Evolutionary conservation across 495 filamentous ascomycete species (phyloP).

Genomic region (Collariella sp.): DNA sequence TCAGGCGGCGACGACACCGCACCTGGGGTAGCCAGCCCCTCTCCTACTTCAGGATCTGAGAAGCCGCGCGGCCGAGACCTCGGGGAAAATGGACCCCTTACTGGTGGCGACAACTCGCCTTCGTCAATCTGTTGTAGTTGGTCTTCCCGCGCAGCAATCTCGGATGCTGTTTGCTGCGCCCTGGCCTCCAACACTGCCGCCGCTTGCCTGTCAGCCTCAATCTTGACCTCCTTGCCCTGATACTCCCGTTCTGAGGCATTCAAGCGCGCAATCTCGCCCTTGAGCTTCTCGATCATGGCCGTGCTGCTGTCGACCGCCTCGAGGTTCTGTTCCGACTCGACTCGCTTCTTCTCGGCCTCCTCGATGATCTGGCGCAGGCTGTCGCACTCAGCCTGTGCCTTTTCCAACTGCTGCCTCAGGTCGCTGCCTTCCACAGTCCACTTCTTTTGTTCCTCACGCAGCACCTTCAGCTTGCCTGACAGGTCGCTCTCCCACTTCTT

Average conservation of each 20-base stretch:
- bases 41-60: constrained; percentile 28
- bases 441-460: constrained; percentile 60
- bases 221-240: constrained; percentile 50
- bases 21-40: constrained; percentile 27
- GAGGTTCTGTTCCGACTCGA: constrained; percentile 50
- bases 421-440: constrained; percentile 47
- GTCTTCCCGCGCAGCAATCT: constrained; percentile 44
- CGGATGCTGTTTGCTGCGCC: constrained; percentile 42
- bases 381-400: constrained; percentile 44
- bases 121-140: constrained; percentile 36
- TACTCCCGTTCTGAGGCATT: constrained; percentile 46
- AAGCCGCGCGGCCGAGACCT: constrained; percentile 24
- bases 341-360: constrained; percentile 52
- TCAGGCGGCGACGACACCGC: constrained; percentile 30
- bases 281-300: constrained; percentile 51
- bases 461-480: constrained; percentile 45
- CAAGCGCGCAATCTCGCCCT: constrained; percentile 49
- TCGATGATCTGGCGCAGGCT: constrained; percentile 50
- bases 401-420: constrained; percentile 46
- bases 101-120: background rate
- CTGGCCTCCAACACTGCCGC: constrained; percentile 45
- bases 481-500: constrained; percentile 66
- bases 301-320: constrained; percentile 49
- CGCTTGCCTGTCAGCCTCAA: constrained; percentile 41
- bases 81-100: constrained; percentile 11